Evolutionary conservation across 305 asterid genomes (phyloP), one percentile per base, ranked within the genome.

Genomic region (Fraxinus dipetala): DNA sequence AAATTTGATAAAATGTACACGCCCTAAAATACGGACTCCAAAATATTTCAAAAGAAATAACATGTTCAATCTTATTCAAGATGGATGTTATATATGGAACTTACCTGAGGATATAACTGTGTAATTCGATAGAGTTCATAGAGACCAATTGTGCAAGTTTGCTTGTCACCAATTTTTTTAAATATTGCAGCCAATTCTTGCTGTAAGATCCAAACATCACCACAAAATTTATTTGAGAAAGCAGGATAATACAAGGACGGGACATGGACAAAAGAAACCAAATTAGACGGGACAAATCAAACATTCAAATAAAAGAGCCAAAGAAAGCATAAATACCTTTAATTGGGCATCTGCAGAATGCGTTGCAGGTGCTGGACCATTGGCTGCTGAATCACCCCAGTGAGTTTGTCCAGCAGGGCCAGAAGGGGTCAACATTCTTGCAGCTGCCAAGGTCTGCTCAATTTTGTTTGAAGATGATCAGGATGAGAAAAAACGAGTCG

Each of bases 121-220:
- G 99, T 95, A 77, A 97, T 95, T 85, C 97, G 96, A 85, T 97
- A 95, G 36, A 97, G 93, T 85, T 97, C 99, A 81, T 93, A 97
- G 38, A 97, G 95, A 86, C 99, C 99, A 83, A 97, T 95, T 36
- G 96, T 91, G 90, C 99, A 93, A 9, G 99, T 97, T 88, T 97
- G 98, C 92, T 95, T 97, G 90, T 97, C 99, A 78, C 98, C 99
- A 81, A 97, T 97, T 91, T 97, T 97, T 91, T 97, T 97, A 80
- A 95, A 95, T 82, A 97, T 93, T 81, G 99, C 99, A 83, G 98
- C 99, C 87, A 97, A 82, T 86, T 97, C 99, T 92, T 97, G 99
- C 99, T 97, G 97, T 83, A 72, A 83, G 24, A 83, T 73, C 84
- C 82, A 88, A 72, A 83, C 76, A 78, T 35, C 24, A 78, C 14